These are phyloP conservation scores for Paraurostyla sp. DNA, from an alignment of 73 alveolate genomes.

Conservation along the genomic window DNA sequence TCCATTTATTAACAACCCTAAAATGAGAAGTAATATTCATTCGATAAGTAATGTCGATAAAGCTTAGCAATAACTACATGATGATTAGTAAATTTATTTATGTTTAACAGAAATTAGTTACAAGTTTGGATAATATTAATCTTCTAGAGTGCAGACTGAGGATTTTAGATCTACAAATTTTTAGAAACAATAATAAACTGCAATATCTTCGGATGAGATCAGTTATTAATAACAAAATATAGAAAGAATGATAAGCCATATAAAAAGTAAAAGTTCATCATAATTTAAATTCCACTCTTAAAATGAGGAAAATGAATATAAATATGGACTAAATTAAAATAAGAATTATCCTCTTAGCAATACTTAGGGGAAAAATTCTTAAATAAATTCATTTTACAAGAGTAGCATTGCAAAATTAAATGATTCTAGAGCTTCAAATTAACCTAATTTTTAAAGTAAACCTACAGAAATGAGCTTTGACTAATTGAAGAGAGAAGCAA, in stretches of 20 bases:
- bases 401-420: too few species aligned
- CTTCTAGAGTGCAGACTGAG: background rate
- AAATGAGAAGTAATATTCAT: background rate
- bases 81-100: conserved; percentile 1
- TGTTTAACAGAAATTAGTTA: background rate
- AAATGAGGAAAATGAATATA: background rate
- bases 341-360: too few species aligned
- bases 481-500: conserved; percentile 33
- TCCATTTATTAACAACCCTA: conserved; percentile 30
- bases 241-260: conserved; percentile 17
- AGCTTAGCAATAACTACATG: background rate
- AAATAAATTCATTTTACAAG: too few species aligned
- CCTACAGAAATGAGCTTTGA: conserved; percentile 28
- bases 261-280: conserved; percentile 6
- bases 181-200: background rate
- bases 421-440: background rate
- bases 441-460: background rate
- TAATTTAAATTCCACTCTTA: background rate
- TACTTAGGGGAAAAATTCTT: too few species aligned
- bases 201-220: background rate
- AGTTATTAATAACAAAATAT: background rate
- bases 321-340: background rate
- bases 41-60: background rate
- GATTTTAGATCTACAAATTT: background rate
- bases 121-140: background rate